These are phyloP conservation scores for Rhizoclosmatium sp. DNA, from an alignment of 192 early-diverging fungal genomes.

Conservation along the genomic window DNA sequence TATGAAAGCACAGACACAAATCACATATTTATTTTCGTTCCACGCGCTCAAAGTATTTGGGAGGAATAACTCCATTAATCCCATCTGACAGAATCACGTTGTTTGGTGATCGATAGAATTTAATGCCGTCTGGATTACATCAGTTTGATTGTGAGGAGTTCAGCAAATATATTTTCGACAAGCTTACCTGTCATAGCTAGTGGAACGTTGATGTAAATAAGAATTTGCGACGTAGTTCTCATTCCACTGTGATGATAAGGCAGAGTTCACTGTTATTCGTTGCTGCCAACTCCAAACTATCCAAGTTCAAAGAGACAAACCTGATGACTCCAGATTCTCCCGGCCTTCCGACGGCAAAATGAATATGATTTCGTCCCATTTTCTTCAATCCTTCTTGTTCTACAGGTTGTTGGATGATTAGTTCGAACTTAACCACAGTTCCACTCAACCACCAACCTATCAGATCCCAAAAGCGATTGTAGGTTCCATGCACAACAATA, in stretches of 20 bases:
- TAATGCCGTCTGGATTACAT: constrained; percentile 69
- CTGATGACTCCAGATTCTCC: constrained; percentile 77
- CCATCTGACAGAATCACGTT: constrained; percentile 81
- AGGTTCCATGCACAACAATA: constrained; percentile 77
- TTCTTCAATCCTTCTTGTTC: constrained; percentile 59
- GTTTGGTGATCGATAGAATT: constrained; percentile 80
- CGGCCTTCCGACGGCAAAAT: constrained; percentile 78
- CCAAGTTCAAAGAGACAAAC: constrained; percentile 33
- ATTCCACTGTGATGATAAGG: constrained; percentile 63
- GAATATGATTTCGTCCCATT: constrained; percentile 92
- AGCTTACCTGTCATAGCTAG: constrained; percentile 71
- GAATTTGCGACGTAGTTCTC: constrained; percentile 69
- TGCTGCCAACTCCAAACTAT: no score
- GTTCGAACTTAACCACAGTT: not conserved
- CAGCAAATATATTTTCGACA: not conserved
- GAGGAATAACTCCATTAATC: constrained; percentile 66
- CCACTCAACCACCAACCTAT: constrained; percentile 53
- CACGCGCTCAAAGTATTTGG: constrained; percentile 65
- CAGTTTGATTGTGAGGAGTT: not conserved
- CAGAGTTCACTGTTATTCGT: no score
- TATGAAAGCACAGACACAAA: not conserved
- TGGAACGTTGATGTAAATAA: constrained; percentile 81
- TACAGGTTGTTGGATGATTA: not conserved
- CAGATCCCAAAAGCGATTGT: constrained; percentile 53
- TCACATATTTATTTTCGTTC: constrained; percentile 8